Evolutionary conservation across 768 basidiomycete species (phyloP), one percentile per base, ranked within the genome.

Genomic region (Agaricus blazei): DNA sequence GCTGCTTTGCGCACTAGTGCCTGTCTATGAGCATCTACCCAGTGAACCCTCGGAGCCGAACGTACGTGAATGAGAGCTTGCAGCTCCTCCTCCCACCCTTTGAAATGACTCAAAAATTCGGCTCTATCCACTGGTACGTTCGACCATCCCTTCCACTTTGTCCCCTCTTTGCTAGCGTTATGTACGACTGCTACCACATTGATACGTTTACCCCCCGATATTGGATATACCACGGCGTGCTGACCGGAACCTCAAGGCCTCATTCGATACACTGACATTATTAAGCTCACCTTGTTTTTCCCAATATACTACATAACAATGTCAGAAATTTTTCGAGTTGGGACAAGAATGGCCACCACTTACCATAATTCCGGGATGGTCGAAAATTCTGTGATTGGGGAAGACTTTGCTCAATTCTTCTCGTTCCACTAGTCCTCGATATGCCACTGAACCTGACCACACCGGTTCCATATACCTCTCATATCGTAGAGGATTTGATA

Each of bases 161-260:
- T 59, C 7, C 56, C 52, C 24, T 56, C 58, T 23, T 59, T 59
- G 7, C 56, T 40, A 6, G 43, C 55, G n/a, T 59, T 58, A 28
- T 58, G 56, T 19, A 19, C 69, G 48, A 76, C 74, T 3, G 71
- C 76, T 11, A 70, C 79, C 28, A 82, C 63, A 58, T 80, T 83
- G 52, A 83, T 65, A n/a, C 70, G 63, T 47, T 66, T 68, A n/a
- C 77, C 78, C 45, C 70, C 67, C 2, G 78, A 72, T 12, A 83
- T 74, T 0, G 79, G 72, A 64, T 82, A 82, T 1, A 67, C 68
- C 8, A 82, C 66, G 19, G 78, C 51, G 62, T 75, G 72, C 81
- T 82, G 42, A 12, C 5, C 19, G 26, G 26, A 11, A 23, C 28
- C 36, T 29, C 5, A 15, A 36, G n/a, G 26, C 3, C 31, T 34